Evolutionary conservation across 2,329 filamentous ascomycete species (phyloP).

Genomic region (Atkinsonella texensis): DNA sequence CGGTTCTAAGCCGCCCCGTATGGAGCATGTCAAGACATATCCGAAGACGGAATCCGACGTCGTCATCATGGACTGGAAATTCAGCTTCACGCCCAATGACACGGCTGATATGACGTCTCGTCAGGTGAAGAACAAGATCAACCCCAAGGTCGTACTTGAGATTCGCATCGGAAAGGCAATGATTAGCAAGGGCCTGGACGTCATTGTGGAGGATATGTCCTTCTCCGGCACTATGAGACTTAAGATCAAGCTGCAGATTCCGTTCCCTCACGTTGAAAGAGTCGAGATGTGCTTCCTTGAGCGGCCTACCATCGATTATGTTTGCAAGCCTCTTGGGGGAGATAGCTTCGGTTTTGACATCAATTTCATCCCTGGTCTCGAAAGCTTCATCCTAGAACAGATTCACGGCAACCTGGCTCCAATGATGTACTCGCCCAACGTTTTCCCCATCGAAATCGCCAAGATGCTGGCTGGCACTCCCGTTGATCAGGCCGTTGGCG

Average conservation of each 20-base stretch:
- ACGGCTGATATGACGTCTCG: constrained; percentile 78
- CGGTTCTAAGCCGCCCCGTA: constrained; percentile 84
- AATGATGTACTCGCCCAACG: constrained; percentile 97
- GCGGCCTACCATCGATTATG: constrained; percentile 83
- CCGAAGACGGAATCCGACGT: constrained; percentile 91
- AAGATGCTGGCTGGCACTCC: constrained; percentile 94
- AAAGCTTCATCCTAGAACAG: constrained; percentile 88
- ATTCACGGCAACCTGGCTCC: constrained; percentile 88
- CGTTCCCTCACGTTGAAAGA: constrained; percentile 89
- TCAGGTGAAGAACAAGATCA: constrained; percentile 90
- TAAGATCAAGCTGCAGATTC: constrained; percentile 93
- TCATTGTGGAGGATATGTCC: constrained; percentile 96
- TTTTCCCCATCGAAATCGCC: constrained; percentile 96
- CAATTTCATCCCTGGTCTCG: constrained; percentile 94
- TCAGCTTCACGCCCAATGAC: constrained; percentile 97
- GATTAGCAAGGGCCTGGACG: constrained; percentile 91
- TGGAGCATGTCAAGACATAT: constrained; percentile 98
- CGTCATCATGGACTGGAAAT: constrained; percentile 99
- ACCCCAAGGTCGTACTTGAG: constrained; percentile 91
- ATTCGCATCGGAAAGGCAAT: constrained; percentile 91
- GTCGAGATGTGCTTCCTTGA: constrained; percentile 93
- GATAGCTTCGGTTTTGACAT: constrained; percentile 96
- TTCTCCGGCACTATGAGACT: constrained; percentile 93
- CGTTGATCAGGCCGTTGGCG: constrained; percentile 91
- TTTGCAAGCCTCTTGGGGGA: constrained; percentile 93